Evolutionary conservation across 139 green algal species (phyloP).

Genomic region (Limnomonas spitsbergensis): DNA sequence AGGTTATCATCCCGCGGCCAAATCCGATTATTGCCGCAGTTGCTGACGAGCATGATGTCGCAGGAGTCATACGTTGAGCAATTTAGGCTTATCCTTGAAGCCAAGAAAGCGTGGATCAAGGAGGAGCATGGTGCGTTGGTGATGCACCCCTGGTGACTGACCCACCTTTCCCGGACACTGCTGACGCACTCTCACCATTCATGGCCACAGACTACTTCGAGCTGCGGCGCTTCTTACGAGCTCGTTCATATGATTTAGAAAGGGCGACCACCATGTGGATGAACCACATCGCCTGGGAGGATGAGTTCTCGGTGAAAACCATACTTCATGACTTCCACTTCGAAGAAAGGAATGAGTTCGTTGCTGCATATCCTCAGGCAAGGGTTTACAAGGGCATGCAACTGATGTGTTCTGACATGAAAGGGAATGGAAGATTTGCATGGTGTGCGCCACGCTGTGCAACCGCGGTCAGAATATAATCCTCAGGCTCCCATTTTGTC

Average conservation of each 20-base stretch:
- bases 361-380: constrained; percentile 83
- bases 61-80: constrained; percentile 53
- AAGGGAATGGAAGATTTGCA: not conserved
- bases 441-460: not conserved
- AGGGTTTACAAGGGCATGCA: no score
- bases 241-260: constrained; percentile 55
- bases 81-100: constrained; percentile 35
- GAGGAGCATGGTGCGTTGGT: constrained; percentile 35
- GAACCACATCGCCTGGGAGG: constrained; percentile 49
- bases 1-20: constrained; percentile 20
- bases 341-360: constrained; percentile 79
- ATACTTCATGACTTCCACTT: constrained; percentile 86
- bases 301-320: constrained; percentile 60
- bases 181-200: not conserved
- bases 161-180: not conserved
- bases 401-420: not conserved
- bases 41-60: not conserved
- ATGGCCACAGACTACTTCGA: constrained; percentile 45
- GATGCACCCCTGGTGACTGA: not conserved
- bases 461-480: not conserved
- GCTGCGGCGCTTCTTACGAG: constrained; percentile 58
- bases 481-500: not conserved
- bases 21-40: not conserved
- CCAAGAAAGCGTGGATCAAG: constrained; percentile 23
- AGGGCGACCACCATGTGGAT: constrained; percentile 52